A percentile compares a stretch with the other conserved stretches of the same genome.
phyloP scores from a whole-genome alignment of 2,329 filamentous ascomycete genomes.

The Beauveria pseudobassiana region DNA sequence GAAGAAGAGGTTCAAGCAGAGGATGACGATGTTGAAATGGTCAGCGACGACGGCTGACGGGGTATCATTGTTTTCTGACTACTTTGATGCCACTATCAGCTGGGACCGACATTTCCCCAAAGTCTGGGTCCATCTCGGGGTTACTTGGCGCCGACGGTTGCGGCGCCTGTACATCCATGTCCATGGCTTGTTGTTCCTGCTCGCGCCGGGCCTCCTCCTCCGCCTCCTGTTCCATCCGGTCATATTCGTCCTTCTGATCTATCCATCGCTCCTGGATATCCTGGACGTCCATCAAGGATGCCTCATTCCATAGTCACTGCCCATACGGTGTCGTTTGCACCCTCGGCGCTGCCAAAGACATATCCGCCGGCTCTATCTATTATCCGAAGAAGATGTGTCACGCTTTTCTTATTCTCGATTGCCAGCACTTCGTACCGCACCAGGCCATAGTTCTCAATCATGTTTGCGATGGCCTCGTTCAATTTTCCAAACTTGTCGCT shows the following conservation, averaged over 20 bases:
- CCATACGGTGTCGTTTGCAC: slow-evolving; percentile 95
- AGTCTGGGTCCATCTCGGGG: slow-evolving; percentile 35
- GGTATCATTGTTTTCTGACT: slow-evolving; percentile 53
- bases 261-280: slow-evolving; percentile 97
- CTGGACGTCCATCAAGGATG: slow-evolving; percentile 67
- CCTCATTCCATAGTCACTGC: slow-evolving; percentile 80
- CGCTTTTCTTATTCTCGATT: slow-evolving; percentile 93
- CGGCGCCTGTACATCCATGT: slow-evolving; percentile 22
- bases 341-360: slow-evolving; percentile 83
- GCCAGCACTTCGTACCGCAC: slow-evolving; percentile 90
- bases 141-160: slow-evolving; percentile 17
- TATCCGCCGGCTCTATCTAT: slow-evolving; percentile 92
- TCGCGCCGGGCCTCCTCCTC: slow-evolving; percentile 61
- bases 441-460: slow-evolving; percentile 84
- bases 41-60: slow-evolving; percentile 36
- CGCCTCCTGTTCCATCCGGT: slow-evolving; percentile 68
- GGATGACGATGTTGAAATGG: slow-evolving; percentile 39
- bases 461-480: slow-evolving; percentile 76
- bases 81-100: slow-evolving; percentile 64
- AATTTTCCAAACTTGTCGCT: slow-evolving; percentile 74
- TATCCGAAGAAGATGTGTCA: slow-evolving; percentile 83
- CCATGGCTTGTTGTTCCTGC: slow-evolving; percentile 30
- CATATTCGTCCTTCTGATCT: slow-evolving; percentile 80
- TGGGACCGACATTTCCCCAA: slow-evolving; percentile 44
- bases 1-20: slow-evolving; percentile 26